Base-by-base conservation (phyloP, 768 basidiomycete species). In the Podaxis mareebaensis region DNA sequence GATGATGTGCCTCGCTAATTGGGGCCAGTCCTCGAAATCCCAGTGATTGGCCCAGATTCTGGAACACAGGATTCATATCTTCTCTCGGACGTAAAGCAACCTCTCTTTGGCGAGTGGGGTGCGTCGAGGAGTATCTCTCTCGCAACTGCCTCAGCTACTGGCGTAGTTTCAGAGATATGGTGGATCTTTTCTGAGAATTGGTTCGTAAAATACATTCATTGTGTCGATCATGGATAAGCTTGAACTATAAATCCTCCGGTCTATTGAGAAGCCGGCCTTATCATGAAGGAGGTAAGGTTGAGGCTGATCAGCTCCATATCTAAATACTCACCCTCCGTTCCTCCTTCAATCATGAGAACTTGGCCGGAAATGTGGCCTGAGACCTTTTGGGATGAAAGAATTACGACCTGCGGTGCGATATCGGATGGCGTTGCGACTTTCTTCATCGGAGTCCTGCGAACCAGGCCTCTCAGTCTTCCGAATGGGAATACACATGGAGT, bases 361-460 rank as follows among this genome's bases (percentile, higher is more conserved):
- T 90, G 84, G 0, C 90, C 90, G 1, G 86, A 83, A 17, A 92
- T 80, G 68, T 92, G 90, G 0, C 90, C 89, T 0, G 89, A 91
- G 0, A 91, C 69, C 10, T 73, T 74, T 8, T 81, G 73, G 0
- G 89, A 91, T 0, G 90, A 82, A 2, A 92, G 69, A 1, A 89
- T 62, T 10, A 82, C 81, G 33, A 92, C 78, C 71, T 91, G 89
- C 8, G 77, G 79, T 0, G 90, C 91, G 36, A 92, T 73, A 64
- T 93, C 91, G 64, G 73, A 71, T 0, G 89, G 83, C 48, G 77
- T 74, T 0, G 84, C 90, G 12, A 91, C 75, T 68, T 90, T 91
- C 73, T 85, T 89, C 58, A 92, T 75, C 2, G 91, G 89, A 0
- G 83, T 89, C 20, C 89, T 91, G 65, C 1, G 26, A 44, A 38